Base-by-base conservation (phyloP, 2,329 filamentous ascomycete genomes). In the Pezicula carpinea region DNA sequence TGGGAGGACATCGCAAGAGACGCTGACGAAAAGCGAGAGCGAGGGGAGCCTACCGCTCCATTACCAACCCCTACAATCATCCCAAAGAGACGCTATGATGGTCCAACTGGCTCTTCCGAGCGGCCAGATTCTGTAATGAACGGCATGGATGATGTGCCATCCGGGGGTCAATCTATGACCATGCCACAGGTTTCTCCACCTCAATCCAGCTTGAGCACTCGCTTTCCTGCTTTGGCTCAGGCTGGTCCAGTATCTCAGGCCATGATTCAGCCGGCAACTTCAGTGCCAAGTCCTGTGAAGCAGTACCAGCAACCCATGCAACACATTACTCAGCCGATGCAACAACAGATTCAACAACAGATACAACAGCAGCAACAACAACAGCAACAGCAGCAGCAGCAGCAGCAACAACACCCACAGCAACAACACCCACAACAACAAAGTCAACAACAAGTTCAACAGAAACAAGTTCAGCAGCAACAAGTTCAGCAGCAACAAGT, bases 1-100 rank as follows among this genome's bases (percentile, higher is more conserved):
- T 85, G 79, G 75, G 79, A 81, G 50, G 65, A 64, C 5, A 73
- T 85, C 48, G 79, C 81, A 1, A 69, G 68, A 43, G 79, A 83
- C 39, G 80, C 83, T 14, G 80, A 86, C 52, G 68, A 65, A 21
- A 81, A 79, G 64, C 71, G 70, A 44, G 53, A 60, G 7, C 67
- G 76, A 44, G 79, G 80, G 39, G 81, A 85, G 64, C 76, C 76
- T 57, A 69, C 76, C 44, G 82, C 80, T 1, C 72, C 77, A 18
- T 77, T 81, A 31, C 82, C 83, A 6, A 69, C 71, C n/a, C 78
- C 78, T 19, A 74, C 74, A 6, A 68, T 73, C 15, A 67, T 68
- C 29, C 72, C 75, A 18, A 75, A 78, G 54, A 71, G 71, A 59
- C 69, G 72, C 42, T 76, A 73, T 60, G 80, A 77, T 65, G 69